Base-by-base conservation (phyloP, 805 yeast genomes). In the Zygoascus biomembranicola region DNA sequence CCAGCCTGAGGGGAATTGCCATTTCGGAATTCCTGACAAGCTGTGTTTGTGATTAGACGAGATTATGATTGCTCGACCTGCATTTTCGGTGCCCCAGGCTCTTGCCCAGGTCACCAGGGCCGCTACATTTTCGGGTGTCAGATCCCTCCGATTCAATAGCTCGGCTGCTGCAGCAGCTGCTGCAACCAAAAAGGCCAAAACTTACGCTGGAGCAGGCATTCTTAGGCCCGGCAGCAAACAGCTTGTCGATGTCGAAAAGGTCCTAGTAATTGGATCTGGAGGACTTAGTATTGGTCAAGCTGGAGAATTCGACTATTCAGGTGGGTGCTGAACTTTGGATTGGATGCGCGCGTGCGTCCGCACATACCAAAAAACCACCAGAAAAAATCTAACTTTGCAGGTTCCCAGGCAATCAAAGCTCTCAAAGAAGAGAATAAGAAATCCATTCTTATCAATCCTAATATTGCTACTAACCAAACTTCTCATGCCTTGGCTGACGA, bases 221-320 rank as follows among this genome's bases (percentile, higher is more conserved):
- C 65, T 69, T 51, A 61, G 65, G 50, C 71, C 69, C 13, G 62
- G 61, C 55, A 56, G 58, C 46, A 49, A 57, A 37, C 54, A 60
- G 51, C 73, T 89, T 51, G 96, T 88, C 44, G 95, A 89, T 57
- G 96, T 89, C 32, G 74, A 82, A 58, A 87, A 87, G 64, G 98
- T 94, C 8, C 78, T 92, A 54, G 87, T 92, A 52, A 87, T 92
- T 66, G 99, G 99, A 10, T 92, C 98, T 8, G 99, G 99, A 66
- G 99, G 98, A 51, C 77, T 92, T 53, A 87, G 96, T 52, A 92
- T 92, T 69, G 98, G 98, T 56, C 98, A 92, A 73, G 98, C 98
- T 51, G 98, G 98, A 65, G 98, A 92, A 73, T 92, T 92, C 65
- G 98, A 92, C 72, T 92, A 92, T 71, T 85, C 95, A 52, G 39